Evolutionary conservation across 306 rosid species (phyloP).

Genomic region (Cyamopsis tetragonoloba): DNA sequence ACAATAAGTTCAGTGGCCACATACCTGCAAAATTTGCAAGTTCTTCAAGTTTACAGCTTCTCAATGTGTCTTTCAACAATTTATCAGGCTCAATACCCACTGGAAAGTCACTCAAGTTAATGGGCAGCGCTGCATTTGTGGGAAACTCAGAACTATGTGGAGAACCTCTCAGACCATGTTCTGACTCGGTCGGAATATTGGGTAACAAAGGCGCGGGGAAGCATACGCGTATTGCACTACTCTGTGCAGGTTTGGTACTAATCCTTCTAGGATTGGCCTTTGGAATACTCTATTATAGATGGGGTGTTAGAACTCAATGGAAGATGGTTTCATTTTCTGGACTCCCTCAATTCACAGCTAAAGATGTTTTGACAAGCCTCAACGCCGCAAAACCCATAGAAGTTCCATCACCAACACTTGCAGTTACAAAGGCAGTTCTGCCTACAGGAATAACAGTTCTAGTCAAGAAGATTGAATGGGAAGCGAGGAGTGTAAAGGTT

Average conservation of each 20-base stretch:
- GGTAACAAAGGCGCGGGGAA: conserved; percentile 53
- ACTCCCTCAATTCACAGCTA: conserved; percentile 81
- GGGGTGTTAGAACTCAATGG: conserved; percentile 56
- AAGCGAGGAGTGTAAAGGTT: conserved; percentile 38
- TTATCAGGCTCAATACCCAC: conserved; percentile 85
- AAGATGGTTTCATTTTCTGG: conserved; percentile 82
- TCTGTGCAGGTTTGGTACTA: conserved; percentile 48
- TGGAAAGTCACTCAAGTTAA: conserved; percentile 37
- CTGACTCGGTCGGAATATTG: conserved; percentile 50
- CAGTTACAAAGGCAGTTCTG: conserved; percentile 62
- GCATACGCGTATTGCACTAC: conserved; percentile 48
- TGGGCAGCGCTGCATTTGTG: conserved; percentile 62
- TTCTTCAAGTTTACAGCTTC: conserved; percentile 60
- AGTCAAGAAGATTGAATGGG: conserved; percentile 76
- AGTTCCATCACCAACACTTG: conserved; percentile 40
- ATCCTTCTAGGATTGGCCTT: conserved; percentile 43
- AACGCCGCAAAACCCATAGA: conserved; percentile 44
- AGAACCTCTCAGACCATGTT: conserved; percentile 64
- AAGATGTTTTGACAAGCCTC: conserved; percentile 72
- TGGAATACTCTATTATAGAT: conserved; percentile 43
- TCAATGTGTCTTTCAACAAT: conserved; percentile 84
- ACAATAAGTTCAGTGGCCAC: conserved; percentile 56
- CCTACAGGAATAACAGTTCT: conserved; percentile 87
- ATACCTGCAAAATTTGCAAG: conserved; percentile 67
- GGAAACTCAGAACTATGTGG: conserved; percentile 92